Evolutionary conservation across 192 early-diverging fungal genomes (phyloP).

Genomic region (Spizellomyces punctatus): DNA sequence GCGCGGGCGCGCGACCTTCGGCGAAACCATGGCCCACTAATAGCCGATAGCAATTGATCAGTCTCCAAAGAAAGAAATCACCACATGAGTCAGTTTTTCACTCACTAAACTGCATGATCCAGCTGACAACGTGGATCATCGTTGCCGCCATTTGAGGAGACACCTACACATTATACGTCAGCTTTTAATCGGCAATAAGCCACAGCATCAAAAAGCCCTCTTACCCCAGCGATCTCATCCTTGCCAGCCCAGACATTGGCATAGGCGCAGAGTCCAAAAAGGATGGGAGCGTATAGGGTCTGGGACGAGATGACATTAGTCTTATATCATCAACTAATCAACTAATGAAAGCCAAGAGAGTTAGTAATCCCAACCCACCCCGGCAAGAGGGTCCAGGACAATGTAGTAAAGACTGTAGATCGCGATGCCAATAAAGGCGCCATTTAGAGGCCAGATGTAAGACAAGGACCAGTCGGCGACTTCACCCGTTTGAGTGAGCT

Average conservation of each 20-base stretch:
- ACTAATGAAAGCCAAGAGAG: not conserved
- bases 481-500: slow-evolving; percentile 20
- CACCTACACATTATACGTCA: slow-evolving; percentile 19
- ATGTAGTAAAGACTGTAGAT: slow-evolving; percentile 78
- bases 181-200: not conserved
- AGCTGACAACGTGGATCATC: slow-evolving; percentile 68
- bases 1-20: slow-evolving; percentile 85
- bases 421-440: slow-evolving; percentile 55
- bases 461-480: slow-evolving; percentile 31
- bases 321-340: not conserved
- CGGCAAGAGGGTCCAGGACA: slow-evolving; percentile 69
- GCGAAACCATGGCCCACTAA: slow-evolving; percentile 80
- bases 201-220: slow-evolving; percentile 8
- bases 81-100: not conserved
- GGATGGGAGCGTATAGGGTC: slow-evolving; percentile 29
- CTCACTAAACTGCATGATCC: slow-evolving; percentile 84
- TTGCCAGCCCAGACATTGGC: slow-evolving; percentile 62
- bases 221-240: slow-evolving; percentile 19
- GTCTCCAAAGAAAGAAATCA: not conserved
- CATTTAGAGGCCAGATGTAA: slow-evolving; percentile 41
- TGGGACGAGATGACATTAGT: not conserved
- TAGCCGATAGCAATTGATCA: not conserved
- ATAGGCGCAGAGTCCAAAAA: slow-evolving; percentile 56
- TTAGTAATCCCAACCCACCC: slow-evolving; percentile 37
- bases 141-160: slow-evolving; percentile 44